A percentile compares a stretch with the other conserved stretches of the same genome.
phyloP scores from a whole-genome alignment of 805 yeast species.

The Candida rishiriensis region DNA sequence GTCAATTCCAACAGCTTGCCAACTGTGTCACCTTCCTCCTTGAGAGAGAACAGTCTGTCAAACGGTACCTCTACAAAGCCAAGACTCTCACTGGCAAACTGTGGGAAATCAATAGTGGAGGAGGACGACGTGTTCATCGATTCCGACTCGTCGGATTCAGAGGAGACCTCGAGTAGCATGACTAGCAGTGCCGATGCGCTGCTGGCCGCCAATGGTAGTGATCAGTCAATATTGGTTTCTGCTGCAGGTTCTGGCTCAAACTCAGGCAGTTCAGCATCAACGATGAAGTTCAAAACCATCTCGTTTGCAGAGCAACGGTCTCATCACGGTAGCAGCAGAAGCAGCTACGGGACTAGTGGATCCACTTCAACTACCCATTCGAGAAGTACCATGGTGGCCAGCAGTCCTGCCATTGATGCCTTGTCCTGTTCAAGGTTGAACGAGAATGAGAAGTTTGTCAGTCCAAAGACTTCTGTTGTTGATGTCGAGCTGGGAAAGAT shows the following conservation, averaged over 20 bases:
- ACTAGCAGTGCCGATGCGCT: no score
- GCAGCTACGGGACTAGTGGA: neutral
- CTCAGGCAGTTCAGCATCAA: neutral
- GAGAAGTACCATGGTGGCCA: neutral
- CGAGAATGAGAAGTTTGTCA: neutral
- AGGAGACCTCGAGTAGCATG: conserved; percentile 1
- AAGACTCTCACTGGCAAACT: conserved; percentile 9
- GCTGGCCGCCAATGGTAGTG: no score
- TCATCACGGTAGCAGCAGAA: no score
- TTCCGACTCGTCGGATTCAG: conserved; percentile 14
- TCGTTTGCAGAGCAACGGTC: conserved; percentile 4
- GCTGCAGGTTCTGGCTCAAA: no score
- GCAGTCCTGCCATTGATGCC: conserved; percentile 4
- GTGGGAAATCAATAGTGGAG: conserved; percentile 15
- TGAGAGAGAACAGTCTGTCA: conserved; percentile 11
- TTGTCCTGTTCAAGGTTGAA: neutral
- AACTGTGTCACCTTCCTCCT: conserved; percentile 5
- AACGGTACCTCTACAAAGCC: conserved; percentile 2
- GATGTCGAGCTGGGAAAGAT: conserved; percentile 22
- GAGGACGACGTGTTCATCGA: conserved; percentile 17
- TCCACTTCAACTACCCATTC: neutral
- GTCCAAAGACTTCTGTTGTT: conserved; percentile 14
- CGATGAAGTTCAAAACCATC: conserved; percentile 8
- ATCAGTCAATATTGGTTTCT: no score
- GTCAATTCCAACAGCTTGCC: conserved; percentile 10